These are phyloP conservation scores for Moricandia moricandioides DNA, from an alignment of 345 rosid genomes.

Conservation along the genomic window DNA sequence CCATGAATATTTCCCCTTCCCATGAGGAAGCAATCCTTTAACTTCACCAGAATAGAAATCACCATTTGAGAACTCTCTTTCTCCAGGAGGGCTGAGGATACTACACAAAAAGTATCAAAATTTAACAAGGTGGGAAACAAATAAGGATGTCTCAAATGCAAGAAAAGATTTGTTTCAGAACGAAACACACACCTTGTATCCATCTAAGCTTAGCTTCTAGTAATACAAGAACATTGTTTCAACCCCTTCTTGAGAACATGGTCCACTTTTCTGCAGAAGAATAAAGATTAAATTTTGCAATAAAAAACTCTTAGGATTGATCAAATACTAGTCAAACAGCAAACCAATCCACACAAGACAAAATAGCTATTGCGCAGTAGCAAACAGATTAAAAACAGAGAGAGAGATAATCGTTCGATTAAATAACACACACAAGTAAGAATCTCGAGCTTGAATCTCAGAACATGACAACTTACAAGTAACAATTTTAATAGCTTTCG, in stretches of 20 bases:
- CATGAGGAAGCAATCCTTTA: slow-evolving; percentile 63
- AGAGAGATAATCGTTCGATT: neutral
- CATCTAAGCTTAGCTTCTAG: slow-evolving; percentile 11
- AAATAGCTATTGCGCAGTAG: neutral
- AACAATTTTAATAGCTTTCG: neutral
- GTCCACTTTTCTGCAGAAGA: slow-evolving; percentile 5
- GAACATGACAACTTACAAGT: slow-evolving; percentile 5
- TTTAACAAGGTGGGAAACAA: neutral
- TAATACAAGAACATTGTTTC: slow-evolving; percentile 1
- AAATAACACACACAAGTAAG: neutral
- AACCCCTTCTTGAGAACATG: slow-evolving; percentile 7
- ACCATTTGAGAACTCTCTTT: slow-evolving; percentile 56
- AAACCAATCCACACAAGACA: neutral
- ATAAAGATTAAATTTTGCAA: neutral
- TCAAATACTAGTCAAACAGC: neutral
- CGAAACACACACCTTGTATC: slow-evolving; percentile 24
- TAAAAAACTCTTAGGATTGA: neutral
- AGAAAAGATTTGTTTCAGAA: neutral
- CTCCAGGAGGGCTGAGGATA: slow-evolving; percentile 42
- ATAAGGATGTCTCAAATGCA: neutral
- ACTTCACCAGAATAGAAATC: slow-evolving; percentile 65
- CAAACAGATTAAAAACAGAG: neutral
- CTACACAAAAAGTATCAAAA: slow-evolving; percentile 3
- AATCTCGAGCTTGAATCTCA: slow-evolving; percentile 15
- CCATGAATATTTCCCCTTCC: slow-evolving; percentile 82